A percentile compares a stretch with the other conserved stretches of the same genome.
These are phyloP conservation scores for Coleophoma crateriformis DNA, from an alignment of 2,329 filamentous ascomycete species.

Conservation along the genomic window DNA sequence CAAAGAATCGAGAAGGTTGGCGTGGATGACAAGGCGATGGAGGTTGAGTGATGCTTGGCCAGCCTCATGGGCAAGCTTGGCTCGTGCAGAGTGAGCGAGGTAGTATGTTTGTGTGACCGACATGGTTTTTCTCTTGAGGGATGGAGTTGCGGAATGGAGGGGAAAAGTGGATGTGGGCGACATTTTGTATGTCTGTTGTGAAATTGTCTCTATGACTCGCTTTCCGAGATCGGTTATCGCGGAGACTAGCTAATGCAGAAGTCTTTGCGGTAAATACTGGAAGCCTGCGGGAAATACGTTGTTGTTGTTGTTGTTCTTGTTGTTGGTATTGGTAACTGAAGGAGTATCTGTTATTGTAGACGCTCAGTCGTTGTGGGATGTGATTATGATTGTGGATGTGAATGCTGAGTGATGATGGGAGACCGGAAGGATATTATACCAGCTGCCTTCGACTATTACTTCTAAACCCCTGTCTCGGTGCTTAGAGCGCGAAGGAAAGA, in stretches of 20 bases:
- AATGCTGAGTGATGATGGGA: not conserved
- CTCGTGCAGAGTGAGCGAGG: constrained; percentile 91
- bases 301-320: not conserved
- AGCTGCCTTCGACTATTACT: too few relatives aligned
- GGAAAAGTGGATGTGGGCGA: constrained; percentile 15
- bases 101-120: constrained; percentile 98
- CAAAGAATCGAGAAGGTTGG: constrained; percentile 92
- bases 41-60: constrained; percentile 89
- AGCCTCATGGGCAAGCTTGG: constrained; percentile 93
- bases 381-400: not conserved
- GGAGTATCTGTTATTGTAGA: not conserved
- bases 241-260: not conserved
- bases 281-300: not conserved
- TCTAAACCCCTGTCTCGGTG: too few relatives aligned
- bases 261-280: not conserved
- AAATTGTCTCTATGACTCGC: constrained; percentile 6
- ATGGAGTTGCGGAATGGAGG: constrained; percentile 9
- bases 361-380: not conserved
- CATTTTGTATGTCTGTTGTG: constrained; percentile 19
- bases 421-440: not conserved
- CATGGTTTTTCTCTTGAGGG: constrained; percentile 72
- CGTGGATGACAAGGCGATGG: constrained; percentile 90
- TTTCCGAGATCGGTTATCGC: not conserved
- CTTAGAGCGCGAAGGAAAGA: too few relatives aligned
- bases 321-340: not conserved